Percentiles rank a stretch among this genome's conserved stretches.
These are phyloP conservation scores for Pythium utonaiense DNA, from an alignment of 352 stramenopile species.

Conservation along the genomic window DNA sequence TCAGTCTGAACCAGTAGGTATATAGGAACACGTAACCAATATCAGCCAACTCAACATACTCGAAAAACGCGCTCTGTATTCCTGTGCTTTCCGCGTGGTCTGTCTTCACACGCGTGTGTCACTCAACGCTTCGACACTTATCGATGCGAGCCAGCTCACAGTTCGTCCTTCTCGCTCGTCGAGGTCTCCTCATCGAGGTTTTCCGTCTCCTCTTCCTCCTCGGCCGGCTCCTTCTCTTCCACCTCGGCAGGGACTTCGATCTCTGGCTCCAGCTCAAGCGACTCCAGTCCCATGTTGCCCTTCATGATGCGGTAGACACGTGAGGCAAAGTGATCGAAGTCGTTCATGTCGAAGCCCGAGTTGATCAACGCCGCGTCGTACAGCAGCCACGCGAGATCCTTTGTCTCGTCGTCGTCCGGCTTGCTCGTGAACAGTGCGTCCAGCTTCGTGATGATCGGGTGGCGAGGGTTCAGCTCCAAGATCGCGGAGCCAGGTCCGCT, in stretches of 20 bases:
- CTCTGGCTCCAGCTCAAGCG: slow-evolving; percentile 91
- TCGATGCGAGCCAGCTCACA: slow-evolving; percentile 28
- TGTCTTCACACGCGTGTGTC: too few relatives aligned
- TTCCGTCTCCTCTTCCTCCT: slow-evolving; percentile 43
- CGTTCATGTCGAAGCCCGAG: slow-evolving; percentile 95
- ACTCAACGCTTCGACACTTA: not conserved
- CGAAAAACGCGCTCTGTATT: too few relatives aligned
- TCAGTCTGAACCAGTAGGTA: slow-evolving; percentile 89
- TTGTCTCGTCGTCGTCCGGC: slow-evolving; percentile 78
- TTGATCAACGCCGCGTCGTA: slow-evolving; percentile 98
- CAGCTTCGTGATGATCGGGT: slow-evolving; percentile 97
- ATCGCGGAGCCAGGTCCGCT: slow-evolving; percentile 78
- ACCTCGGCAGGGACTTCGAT: slow-evolving; percentile 90
- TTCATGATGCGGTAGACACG: slow-evolving; percentile 95
- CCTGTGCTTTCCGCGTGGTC: too few relatives aligned
- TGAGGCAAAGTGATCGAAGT: slow-evolving; percentile 90
- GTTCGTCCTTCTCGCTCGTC: slow-evolving; percentile 62
- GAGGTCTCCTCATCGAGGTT: slow-evolving; percentile 25
- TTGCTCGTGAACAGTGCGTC: slow-evolving; percentile 71
- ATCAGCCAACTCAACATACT: too few relatives aligned
- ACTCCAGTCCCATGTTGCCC: slow-evolving; percentile 88
- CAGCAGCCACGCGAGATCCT: slow-evolving; percentile 95
- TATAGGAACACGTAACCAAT: slow-evolving; percentile 13
- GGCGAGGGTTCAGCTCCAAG: slow-evolving; percentile 98
- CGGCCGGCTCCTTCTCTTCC: slow-evolving; percentile 32